Base-by-base conservation (phyloP, 2,329 filamentous ascomycete species). In the Beauveria bassiana region DNA sequence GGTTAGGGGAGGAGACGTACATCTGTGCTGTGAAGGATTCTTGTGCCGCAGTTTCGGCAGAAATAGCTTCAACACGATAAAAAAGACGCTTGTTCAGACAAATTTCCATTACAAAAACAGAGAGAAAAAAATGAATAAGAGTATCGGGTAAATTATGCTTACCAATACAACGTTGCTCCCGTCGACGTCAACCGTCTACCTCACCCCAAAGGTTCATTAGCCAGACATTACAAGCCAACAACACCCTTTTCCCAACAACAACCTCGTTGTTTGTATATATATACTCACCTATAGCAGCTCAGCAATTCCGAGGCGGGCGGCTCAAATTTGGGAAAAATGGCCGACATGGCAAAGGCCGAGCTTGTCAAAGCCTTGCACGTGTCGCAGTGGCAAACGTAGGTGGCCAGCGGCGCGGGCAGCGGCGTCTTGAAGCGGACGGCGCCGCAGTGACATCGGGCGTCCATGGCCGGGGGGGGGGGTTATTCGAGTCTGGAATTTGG, bases 381-480 rank as follows among this genome's bases (percentile, higher is more conserved):
- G 61, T 77, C 73, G 72, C 88, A 90, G 74, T 90, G 88, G 74
- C 87, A 90, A 69, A 89, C 84, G 71, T 87, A 90, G 56, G 89
- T 75, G n/a, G 81, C 81, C 49, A 88, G 73, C 0, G 87, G 87
- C 62, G 81, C 76, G 3, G 78, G 71, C 1, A 81, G 73, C 1
- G 87, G 85, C 34, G 86, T 88, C 64, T 77, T 81, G 76, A 90
- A 90, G 43, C 70, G 68, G 59, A 89, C 79, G 18, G 80, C 74
- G 58, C 85, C 84, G 75, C 88, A 91, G 71, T 89, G 85, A 70
- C 87, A 89, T 58, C 75, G 75, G 31, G 78, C 82, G 61, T 86
- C 78, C 84, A 86, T 86, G 51, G n/a, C n/a, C n/a, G 31, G 26
- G 1, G 20, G 20, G 31, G 31, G 28, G 9, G 31, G 2, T 3